Evolutionary conservation across 306 rosid genomes (phyloP), one percentile per base, ranked within the genome.

Genomic region (Glycine soja): DNA sequence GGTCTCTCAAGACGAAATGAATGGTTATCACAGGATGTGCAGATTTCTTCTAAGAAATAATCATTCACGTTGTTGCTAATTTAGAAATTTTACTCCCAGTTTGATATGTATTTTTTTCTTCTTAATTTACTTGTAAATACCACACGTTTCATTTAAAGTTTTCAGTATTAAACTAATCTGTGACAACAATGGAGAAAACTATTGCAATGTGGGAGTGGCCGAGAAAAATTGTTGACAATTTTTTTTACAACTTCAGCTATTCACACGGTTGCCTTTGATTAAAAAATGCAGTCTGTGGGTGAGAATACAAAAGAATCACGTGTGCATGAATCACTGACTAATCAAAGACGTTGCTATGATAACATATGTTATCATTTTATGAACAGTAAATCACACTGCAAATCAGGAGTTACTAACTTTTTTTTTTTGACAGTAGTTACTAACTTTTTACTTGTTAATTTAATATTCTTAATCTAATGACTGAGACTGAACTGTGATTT

Each of bases 251-350:
- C 16, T 58, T 58, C 65, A 19, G 65, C 65, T 19, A 58, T 24
- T 58, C 38, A 58, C 14, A 58, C 65, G 13, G 36, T 24, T 58
- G 36, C 14, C 65, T 58, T 19, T 58, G 38, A 19, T 58, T 58
- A 58, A 58, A 3, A 58, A 58, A 58, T 8, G 12, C 38, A 19
- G 36, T 58, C 18, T 58, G 38, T 19, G 36, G 42, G 67, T 10
- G 16, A 61, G 5, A 6, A 61, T 10, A 32, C 67, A 61, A 57
- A 42, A 18, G 65, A 58, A 58, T 19, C 40, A 24, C 38, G 38
- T 61, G 67, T 30, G 67, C 67, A 61, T 30, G 67, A 11, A 61
- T 59, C 64, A 19, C 63, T 57, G 34, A 57, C 63, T 13, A 51
- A 4, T 51, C 56, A 51, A 13, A 5, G 24, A 15, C 24, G 10